Evolutionary conservation across 768 basidiomycete species (phyloP), one percentile per base, ranked within the genome.

Genomic region (Suillus paluster): DNA sequence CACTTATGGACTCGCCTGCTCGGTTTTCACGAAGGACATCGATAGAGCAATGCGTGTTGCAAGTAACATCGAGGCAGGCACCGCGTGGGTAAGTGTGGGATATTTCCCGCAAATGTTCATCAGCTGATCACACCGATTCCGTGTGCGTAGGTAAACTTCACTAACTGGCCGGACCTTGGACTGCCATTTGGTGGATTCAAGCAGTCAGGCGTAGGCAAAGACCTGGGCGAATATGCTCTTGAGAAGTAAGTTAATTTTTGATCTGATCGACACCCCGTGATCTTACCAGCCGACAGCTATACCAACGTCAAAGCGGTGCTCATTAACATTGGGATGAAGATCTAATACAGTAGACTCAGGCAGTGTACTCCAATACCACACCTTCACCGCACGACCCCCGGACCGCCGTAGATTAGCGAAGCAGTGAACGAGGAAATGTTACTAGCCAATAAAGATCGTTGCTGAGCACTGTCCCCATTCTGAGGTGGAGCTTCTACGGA

Each of bases 161-260:
- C 64, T 9, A 76, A 79, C 59, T 66, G 68, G 48, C 56, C 71
- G 23, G 45, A 70, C 30, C 58, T 70, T 11, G 61, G 81, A 33
- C 80, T 92, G 23, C 91, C 94, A 0, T 93, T 95, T 71, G 94
- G 94, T 65, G 94, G 94, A 8, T 94, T 82, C 82, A 95, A 94
- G 80, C 86, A 90, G 68, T 87, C 85, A 45, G 92, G 92, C 62
- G 87, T 93, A 25, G 93, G 93, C 17, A 83, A 90, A 36, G 93
- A 94, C 74, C 71, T 89, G 41, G 92, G 92, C 27, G 87, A 91
- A 63, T 90, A 94, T 72, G 93, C 90, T 19, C 65, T 84, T 60
- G 75, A 78, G 49, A 82, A 81, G 84, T 85, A 62, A 17, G 59
- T 19, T 27, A 8, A 49, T 44, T 3, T 63, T 39, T 55, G 15